Conservation (phyloP, 768 basidiomycete genomes). For the Collybiopsis luxurians region DNA sequence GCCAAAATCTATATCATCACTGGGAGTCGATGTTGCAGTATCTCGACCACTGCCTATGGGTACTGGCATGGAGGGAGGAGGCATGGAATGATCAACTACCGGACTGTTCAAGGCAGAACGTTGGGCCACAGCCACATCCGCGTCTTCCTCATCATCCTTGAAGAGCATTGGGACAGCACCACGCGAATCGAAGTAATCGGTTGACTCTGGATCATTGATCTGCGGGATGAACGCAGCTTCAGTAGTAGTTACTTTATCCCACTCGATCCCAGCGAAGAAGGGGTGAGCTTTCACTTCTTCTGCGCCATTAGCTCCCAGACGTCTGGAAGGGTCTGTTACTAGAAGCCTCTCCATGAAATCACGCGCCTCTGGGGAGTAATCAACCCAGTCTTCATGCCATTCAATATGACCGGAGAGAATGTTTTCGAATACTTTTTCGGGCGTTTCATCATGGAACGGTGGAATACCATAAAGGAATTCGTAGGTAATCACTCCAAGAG, state of each 20-base stretch:
- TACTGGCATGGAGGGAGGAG: conserved; percentile 41
- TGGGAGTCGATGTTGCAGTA: conserved; percentile 49
- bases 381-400: conserved; percentile 94
- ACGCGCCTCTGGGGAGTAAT: conserved; percentile 79
- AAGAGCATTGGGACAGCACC: conserved; percentile 90
- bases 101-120: conserved; percentile 49
- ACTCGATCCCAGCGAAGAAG: conserved; percentile 88
- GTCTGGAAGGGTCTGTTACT: conserved; percentile 72
- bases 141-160: conserved; percentile 79
- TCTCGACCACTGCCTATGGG: conserved; percentile 38
- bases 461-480: conserved; percentile 97
- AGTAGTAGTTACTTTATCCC: conserved; percentile 85
- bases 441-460: conserved; percentile 96
- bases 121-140: conserved; percentile 37
- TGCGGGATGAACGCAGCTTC: conserved; percentile 96
- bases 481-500: conserved; percentile 95
- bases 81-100: conserved; percentile 34
- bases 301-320: conserved; percentile 85
- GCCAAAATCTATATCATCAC: conserved; percentile 80
- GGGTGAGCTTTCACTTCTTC: conserved; percentile 92
- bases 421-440: conserved; percentile 97
- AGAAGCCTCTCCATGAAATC: conserved; percentile 90
- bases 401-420: conserved; percentile 92
- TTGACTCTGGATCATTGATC: conserved; percentile 93
- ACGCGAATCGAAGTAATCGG: conserved; percentile 98